These are phyloP conservation scores for Penicillium riverlandense DNA, from an alignment of 495 filamentous ascomycete genomes.

Conservation along the genomic window DNA sequence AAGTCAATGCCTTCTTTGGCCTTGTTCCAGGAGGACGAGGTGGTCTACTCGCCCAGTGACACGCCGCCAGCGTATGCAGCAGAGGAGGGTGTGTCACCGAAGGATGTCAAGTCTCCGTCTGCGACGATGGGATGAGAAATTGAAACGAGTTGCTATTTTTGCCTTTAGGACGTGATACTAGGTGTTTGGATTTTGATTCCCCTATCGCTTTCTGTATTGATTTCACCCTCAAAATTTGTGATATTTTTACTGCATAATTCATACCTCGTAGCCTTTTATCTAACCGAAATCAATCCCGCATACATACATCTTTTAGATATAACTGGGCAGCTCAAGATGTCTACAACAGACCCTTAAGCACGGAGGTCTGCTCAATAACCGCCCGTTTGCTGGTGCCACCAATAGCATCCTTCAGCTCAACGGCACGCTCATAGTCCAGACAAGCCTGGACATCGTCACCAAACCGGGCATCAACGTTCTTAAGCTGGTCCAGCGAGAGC, in stretches of 20 bases:
- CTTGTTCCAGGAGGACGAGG: background rate
- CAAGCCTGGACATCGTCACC: constrained; percentile 63
- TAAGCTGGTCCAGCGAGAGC: constrained; percentile 60
- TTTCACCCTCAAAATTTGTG: background rate
- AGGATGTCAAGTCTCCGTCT: constrained; percentile 9
- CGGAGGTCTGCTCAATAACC: constrained; percentile 72
- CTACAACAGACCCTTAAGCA: constrained; percentile 48
- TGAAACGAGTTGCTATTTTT: too few species aligned
- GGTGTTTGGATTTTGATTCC: too few species aligned
- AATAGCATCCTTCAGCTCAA: constrained; percentile 73
- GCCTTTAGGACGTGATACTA: too few species aligned
- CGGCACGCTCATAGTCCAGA: constrained; percentile 81
- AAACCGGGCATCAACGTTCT: constrained; percentile 69
- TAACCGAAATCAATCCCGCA: constrained; percentile 14
- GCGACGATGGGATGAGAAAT: constrained; percentile 1
- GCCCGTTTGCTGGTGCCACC: constrained; percentile 74
- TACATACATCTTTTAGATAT: constrained; percentile 2
- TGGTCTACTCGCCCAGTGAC: constrained; percentile 2
- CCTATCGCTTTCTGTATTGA: background rate
- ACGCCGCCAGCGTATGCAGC: constrained; percentile 11
- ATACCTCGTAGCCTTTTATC: constrained; percentile 9
- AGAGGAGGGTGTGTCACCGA: background rate
- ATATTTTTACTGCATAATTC: background rate
- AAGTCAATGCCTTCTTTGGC: background rate
- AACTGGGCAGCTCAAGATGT: background rate